Evolutionary conservation across 1,284 basidiomycete genomes (phyloP), one percentile per base, ranked within the genome.

Genomic region (Pascua guehoae): DNA sequence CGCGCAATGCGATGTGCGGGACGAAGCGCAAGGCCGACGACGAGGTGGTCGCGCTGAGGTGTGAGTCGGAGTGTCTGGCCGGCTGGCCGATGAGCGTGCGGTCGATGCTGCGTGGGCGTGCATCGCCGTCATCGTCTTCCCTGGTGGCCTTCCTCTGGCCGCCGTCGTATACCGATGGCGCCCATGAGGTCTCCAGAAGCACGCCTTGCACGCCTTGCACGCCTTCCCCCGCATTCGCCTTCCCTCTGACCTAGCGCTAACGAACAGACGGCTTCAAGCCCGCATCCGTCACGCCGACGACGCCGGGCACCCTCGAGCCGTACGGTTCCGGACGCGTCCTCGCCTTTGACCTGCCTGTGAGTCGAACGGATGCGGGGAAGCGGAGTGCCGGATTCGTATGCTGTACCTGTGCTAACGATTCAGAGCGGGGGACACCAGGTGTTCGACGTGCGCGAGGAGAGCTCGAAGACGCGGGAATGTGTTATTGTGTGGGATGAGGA

Each of bases 261-360:
- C 51, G 4, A 0, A 0, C 54, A 75, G 73, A 74, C 55, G 51
- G 58, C 12, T 75, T 75, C 69, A 75, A 75, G 56, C 73, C 73
- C 7, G 69, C 62, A 3, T 72, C 70, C 4, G 65, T 75, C 37
- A 62, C 60, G 0, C 41, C 56, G 4, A 52, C 61, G 5, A 68
- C 67, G 10, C 60, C 64, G 1, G 70, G 68, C 5, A 44, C 50
- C 8, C 60, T 69, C n/a, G 49, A 67, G 15, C 51, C 48, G 7
- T 65, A 61, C 32, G 45, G 61, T 39, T 16, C 42, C 32, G 47
- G 44, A 0, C 51, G 53, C 3, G 46, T 54, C 5, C 48, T 61
- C 4, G 45, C 44, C 12, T 58, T 50, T 18, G 62, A 51, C 45
- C 15, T 36, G n/a, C 14, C 41, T 5, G 47, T 57, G 44, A 48